A percentile compares a stretch with the other conserved stretches of the same genome.
Evolutionary conservation across 352 stramenopile species (phyloP).

Genomic region (Phytophthora pseudosyringae): DNA sequence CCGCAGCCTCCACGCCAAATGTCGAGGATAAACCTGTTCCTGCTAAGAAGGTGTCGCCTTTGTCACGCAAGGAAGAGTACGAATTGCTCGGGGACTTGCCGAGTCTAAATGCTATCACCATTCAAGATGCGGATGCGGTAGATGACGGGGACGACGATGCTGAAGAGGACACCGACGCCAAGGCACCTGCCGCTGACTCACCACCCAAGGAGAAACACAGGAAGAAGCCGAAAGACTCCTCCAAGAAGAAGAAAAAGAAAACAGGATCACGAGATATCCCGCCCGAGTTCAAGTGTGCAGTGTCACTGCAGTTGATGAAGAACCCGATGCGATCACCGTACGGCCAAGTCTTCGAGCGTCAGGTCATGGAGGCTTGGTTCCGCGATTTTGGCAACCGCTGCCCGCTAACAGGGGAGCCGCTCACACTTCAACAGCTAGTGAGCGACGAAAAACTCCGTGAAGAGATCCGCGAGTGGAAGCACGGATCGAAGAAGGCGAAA

Average conservation of each 20-base stretch:
- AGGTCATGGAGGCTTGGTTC: conserved; percentile 84
- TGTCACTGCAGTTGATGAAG: conserved; percentile 77
- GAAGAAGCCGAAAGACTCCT: conserved; percentile 33
- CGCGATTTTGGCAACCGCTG: conserved; percentile 86
- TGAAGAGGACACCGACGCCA: conserved; percentile 39
- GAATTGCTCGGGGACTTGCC: conserved; percentile 78
- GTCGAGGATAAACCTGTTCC: conserved; percentile 43
- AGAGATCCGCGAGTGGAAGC: conserved; percentile 74
- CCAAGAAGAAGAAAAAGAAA: conserved; percentile 46
- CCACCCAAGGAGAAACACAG: conserved; percentile 30
- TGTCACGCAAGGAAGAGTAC: conserved; percentile 87
- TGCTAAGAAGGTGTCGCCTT: conserved; percentile 37
- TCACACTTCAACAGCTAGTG: conserved; percentile 57
- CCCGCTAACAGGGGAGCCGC: conserved; percentile 73
- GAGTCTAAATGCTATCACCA: conserved; percentile 63
- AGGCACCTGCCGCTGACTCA: conserved; percentile 25
- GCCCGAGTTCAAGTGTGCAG: conserved; percentile 72
- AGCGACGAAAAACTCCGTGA: conserved; percentile 61
- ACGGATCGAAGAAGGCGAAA: conserved; percentile 37
- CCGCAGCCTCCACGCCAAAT: conserved; percentile 35
- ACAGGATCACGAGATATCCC: conserved; percentile 40
- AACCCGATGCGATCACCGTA: conserved; percentile 75
- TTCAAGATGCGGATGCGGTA: conserved; percentile 51
- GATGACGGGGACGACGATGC: conserved; percentile 38
- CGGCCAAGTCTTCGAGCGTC: conserved; percentile 78